phyloP scores from a whole-genome alignment of 2,329 filamentous ascomycete genomes.

The Aspergillus novoparasiticus region DNA sequence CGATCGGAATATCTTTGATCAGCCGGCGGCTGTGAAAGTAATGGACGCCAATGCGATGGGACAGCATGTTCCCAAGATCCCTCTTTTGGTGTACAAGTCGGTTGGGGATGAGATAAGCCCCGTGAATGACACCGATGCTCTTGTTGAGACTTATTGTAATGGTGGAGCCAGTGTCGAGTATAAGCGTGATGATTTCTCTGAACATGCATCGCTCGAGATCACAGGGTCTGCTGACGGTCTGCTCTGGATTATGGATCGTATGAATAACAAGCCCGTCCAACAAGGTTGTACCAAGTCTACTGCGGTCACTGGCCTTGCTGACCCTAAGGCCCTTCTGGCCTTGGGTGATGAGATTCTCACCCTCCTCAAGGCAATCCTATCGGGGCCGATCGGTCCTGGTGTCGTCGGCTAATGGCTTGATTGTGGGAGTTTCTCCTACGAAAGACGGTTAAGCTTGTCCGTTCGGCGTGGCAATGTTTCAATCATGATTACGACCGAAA shows the following conservation, averaged over 20 bases:
- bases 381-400: neutral
- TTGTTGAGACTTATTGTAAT: constrained; percentile 47
- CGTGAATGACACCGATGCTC: constrained; percentile 47
- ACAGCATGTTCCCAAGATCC: constrained; percentile 48
- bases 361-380: neutral
- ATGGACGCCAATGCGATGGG: constrained; percentile 36
- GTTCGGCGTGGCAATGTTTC: no score
- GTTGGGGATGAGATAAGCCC: constrained; percentile 50
- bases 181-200: constrained; percentile 48
- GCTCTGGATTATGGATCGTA: constrained; percentile 30
- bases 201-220: constrained; percentile 40
- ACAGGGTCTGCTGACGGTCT: constrained; percentile 38
- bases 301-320: constrained; percentile 16
- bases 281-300: constrained; percentile 19
- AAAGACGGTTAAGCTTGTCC: neutral
- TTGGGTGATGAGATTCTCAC: constrained; percentile 1
- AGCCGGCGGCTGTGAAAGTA: constrained; percentile 13
- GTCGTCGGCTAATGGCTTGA: neutral
- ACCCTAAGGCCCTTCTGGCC: constrained; percentile 13
- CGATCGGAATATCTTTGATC: constrained; percentile 21
- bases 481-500: neutral
- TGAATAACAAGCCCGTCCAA: constrained; percentile 17
- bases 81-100: constrained; percentile 56
- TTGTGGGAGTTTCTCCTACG: neutral
- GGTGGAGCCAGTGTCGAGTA: constrained; percentile 48